Base-by-base conservation (phyloP, 2,329 filamentous ascomycete species). In the Pseudogymnoascus sp. region DNA sequence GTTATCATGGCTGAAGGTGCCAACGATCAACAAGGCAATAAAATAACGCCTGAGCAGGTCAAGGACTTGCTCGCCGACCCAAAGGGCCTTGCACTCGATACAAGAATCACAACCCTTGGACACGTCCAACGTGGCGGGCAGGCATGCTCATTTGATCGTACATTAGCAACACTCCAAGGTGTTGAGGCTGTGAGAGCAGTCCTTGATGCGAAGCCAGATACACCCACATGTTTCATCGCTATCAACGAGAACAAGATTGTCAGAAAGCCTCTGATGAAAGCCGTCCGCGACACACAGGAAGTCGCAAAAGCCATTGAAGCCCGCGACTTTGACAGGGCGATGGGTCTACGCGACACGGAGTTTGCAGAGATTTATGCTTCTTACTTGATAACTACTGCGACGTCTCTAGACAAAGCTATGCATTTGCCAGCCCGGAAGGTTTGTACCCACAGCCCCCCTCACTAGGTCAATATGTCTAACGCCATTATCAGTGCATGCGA, bases 231-330 rank as follows among this genome's bases (percentile, higher is more conserved):
- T 64, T 93, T 99, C 72, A 97, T 99, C 73, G 93, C 92, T 69
- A 93, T 99, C 69, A 93, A 88, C 67, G 95, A 99, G 80, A 97
- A 97, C 83, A 96, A 99, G 79, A 97, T 99, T 73, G 87, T 92
- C 67, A 86, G 93, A 63, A 92, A 93, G 70, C 89, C 92, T 19
- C 80, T 99, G 26, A 89, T 97, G 80, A 85, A 96, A 73, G 93
- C 95, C 1, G 95, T 99, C 10, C 79, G 84, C 56, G 85, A 92
- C 71, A 99, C 95, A 29, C 88, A 97, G 75, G 83, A 89, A 63
- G 91, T 97, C 0, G 85, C 91, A 13, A 83, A 84, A 68, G 89
- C 90, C 33, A 96, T 99, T 64, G 83, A 91, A 23, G 85, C 82
- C 62, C 93, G 92, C 73, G 88, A 97, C 69, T 99, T 97, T 72